Evolutionary conservation across 192 early-diverging fungal genomes (phyloP).

Genomic region (Jimgerdemannia lactiflua): DNA sequence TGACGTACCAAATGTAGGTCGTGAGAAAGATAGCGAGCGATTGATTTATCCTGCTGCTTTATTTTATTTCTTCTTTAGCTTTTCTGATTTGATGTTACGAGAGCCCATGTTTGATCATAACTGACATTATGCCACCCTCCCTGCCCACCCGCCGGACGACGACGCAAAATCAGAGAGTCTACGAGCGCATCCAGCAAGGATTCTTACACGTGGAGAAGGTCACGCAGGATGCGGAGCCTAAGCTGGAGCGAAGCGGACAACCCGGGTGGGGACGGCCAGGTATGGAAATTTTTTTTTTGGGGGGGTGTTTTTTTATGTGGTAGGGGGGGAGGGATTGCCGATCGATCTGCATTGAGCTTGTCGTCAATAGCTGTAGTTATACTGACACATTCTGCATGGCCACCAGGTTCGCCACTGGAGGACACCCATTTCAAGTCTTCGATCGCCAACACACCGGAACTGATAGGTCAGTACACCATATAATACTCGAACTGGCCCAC

Average conservation of each 20-base stretch:
- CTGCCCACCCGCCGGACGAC: not conserved
- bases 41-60: not conserved
- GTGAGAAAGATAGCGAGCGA: no score
- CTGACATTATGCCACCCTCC: not conserved
- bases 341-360: not conserved
- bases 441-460: constrained; percentile 48
- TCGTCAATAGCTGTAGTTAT: not conserved
- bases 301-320: not conserved
- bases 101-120: no score
- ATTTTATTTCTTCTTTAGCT: not conserved
- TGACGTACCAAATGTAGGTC: constrained; percentile 47
- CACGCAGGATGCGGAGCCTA: constrained; percentile 36
- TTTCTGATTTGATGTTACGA: not conserved
- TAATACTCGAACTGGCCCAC: not conserved
- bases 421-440: constrained; percentile 51
- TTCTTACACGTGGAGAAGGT: constrained; percentile 35
- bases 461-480: constrained; percentile 39
- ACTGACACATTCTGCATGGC: not conserved
- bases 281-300: not conserved
- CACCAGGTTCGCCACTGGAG: constrained; percentile 29
- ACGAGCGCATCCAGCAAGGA: constrained; percentile 37
- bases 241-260: constrained; percentile 37
- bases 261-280: constrained; percentile 55
- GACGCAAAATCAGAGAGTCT: constrained; percentile 36
- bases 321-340: not conserved